Evolutionary conservation across 78 protist species (phyloP).

Genomic region (Planoprotostelium fungivorum): DNA sequence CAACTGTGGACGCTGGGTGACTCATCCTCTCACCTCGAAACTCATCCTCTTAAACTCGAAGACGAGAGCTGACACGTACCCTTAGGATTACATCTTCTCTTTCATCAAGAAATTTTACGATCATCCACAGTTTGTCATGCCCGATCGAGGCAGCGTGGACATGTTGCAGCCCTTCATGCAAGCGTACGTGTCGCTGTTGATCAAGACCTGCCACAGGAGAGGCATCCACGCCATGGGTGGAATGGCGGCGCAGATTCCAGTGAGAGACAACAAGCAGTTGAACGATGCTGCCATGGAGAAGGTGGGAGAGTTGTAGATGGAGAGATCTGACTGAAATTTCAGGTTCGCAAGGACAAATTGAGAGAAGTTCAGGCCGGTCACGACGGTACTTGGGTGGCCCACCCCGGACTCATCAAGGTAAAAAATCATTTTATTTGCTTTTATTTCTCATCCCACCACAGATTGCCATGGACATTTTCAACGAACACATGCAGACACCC

Average conservation of each 20-base stretch:
- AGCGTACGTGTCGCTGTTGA: constrained; percentile 51
- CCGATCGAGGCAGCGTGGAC: constrained; percentile 59
- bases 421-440: background rate
- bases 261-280: constrained; percentile 42
- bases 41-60: background rate
- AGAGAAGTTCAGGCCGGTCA: constrained; percentile 72
- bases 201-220: constrained; percentile 72
- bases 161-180: constrained; percentile 73
- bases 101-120: constrained; percentile 59
- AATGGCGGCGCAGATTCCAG: constrained; percentile 81
- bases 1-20: constrained; percentile 74
- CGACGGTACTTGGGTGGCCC: constrained; percentile 79
- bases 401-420: constrained; percentile 39
- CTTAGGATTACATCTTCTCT: constrained; percentile 65
- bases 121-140: constrained; percentile 52
- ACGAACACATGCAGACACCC: constrained; percentile 52
- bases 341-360: constrained; percentile 38
- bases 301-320: constrained; percentile 6
- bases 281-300: constrained; percentile 69
- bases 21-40: background rate
- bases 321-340: background rate
- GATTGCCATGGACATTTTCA: constrained; percentile 64
- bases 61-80: no score
- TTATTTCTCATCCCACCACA: constrained; percentile 28
- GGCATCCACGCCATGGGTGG: constrained; percentile 81